A percentile compares a stretch with the other conserved stretches of the same genome.
These are phyloP conservation scores for Cudoniella acicularis DNA, from an alignment of 495 filamentous ascomycete genomes.

Conservation along the genomic window DNA sequence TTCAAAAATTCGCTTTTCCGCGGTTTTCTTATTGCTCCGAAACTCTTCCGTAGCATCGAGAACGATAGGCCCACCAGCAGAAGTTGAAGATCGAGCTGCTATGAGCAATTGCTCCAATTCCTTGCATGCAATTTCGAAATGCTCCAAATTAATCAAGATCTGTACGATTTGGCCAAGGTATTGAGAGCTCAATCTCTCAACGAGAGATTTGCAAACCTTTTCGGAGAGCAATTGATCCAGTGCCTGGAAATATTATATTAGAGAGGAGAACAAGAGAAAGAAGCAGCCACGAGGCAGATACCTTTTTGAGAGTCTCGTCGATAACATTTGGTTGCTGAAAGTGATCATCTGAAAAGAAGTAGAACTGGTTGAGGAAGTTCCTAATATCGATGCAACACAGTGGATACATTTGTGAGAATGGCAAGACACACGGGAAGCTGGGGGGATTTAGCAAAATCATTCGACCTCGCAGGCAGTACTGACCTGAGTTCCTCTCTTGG, in stretches of 20 bases:
- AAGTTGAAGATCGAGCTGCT: constrained; percentile 71
- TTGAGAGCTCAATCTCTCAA: constrained; percentile 84
- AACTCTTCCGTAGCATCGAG: constrained; percentile 84
- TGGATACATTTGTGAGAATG: constrained; percentile 99
- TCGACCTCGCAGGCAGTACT: constrained; percentile 28
- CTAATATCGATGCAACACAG: constrained; percentile 96
- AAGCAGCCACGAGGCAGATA: constrained; percentile 26
- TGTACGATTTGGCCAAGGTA: constrained; percentile 97
- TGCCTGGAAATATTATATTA: constrained; percentile 37
- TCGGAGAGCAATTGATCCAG: constrained; percentile 85
- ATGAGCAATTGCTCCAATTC: constrained; percentile 83
- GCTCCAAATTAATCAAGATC: constrained; percentile 94
- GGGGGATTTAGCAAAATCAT: neutral
- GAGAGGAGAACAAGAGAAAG: neutral
- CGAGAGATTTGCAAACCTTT: constrained; percentile 84
- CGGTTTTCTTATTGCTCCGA: constrained; percentile 84
- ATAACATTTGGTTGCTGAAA: constrained; percentile 84
- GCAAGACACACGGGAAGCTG: constrained; percentile 86
- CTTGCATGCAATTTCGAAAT: constrained; percentile 89
- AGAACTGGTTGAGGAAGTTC: constrained; percentile 94
- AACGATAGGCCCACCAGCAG: constrained; percentile 67
- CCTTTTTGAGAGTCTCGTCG: constrained; percentile 80
- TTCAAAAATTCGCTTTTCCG: constrained; percentile 97
- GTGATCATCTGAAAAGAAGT: constrained; percentile 91
- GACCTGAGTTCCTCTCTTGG: constrained; percentile 71